phyloP scores from a whole-genome alignment of 83 land plant genomes.

The Picea abies region DNA sequence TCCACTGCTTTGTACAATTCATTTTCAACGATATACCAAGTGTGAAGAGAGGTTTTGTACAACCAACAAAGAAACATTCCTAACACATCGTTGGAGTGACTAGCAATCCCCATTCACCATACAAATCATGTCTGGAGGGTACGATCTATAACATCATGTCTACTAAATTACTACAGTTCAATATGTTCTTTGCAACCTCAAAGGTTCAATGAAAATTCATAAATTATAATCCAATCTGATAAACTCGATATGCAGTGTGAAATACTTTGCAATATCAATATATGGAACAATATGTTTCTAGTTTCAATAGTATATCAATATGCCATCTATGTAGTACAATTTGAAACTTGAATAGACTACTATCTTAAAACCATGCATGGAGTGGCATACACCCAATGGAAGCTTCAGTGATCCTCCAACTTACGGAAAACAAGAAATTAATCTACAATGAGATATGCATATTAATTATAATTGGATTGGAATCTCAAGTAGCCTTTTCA shows the following conservation, averaged over 20 bases:
- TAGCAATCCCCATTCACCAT: not conserved
- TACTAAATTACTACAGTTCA: not conserved
- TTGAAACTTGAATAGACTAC: not conserved
- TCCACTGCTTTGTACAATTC: not conserved
- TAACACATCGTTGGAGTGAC: not conserved
- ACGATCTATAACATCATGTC: not conserved
- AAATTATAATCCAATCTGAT: not conserved
- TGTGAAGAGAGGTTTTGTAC: not conserved
- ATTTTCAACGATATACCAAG: not conserved
- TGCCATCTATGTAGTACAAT: not conserved
- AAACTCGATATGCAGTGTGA: not conserved
- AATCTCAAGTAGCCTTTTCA: too few species aligned
- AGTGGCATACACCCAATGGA: not conserved
- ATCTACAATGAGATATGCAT: not conserved
- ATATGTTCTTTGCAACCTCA: not conserved
- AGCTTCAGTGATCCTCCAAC: not conserved
- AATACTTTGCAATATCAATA: not conserved
- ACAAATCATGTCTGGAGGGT: not conserved
- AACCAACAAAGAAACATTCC: not conserved
- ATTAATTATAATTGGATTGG: not conserved
- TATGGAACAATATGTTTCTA: not conserved
- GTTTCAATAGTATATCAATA: not conserved
- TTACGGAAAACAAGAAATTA: too few species aligned
- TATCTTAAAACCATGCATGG: not conserved
- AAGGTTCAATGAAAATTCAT: not conserved